Base-by-base conservation (phyloP, 75 land plant genomes). In the Larix kaempferi region DNA sequence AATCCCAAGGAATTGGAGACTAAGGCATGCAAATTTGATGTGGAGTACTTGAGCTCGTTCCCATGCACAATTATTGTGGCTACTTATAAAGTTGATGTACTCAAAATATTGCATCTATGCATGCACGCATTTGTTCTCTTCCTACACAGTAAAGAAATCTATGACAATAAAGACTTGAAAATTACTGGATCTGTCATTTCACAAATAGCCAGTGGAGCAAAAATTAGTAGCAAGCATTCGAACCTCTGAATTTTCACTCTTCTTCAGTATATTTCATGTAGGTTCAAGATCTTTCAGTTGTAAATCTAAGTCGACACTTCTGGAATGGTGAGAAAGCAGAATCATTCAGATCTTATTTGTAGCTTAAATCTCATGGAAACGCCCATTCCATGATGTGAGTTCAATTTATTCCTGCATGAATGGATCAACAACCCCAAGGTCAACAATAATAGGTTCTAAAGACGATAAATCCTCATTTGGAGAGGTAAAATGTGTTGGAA, bases 401-500 rank as follows among this genome's bases (percentile, higher is more conserved):
- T 69, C 10, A 19, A 39, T 10, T 69, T 69, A 69, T 3, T 78
- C 80, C 56, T 73, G 80, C 92, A 92, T 87, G 75, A 89, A 94
- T 37, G 99, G 99, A 84, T 97, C 99, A 26, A 66, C 76, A 22
- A 89, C 95, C 16, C 98, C 99, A 73, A 87, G 82, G 78, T 94
- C 95, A 71, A 92, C 98, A 35, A 87, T 79, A 10, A 91, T n/a
- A 55, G 95, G 92, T 71, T 94, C 91, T 66, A 90, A 66, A 22
- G 81, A 29, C 8, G 77, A 39, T 7, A 76, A 4, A 41, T 97
- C 91, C 76, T 94, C 99, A 65, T 88, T 92, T 74, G 85, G 83
- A 37, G 87, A 64, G 1, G 87, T 59, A 65, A 92, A 91, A 78
- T 78, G 78, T 7, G 99, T 94, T 27, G 99, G 99, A 77, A 97